Evolutionary conservation across 2,329 filamentous ascomycete genomes (phyloP).

Genomic region (Clonostachys rosea): DNA sequence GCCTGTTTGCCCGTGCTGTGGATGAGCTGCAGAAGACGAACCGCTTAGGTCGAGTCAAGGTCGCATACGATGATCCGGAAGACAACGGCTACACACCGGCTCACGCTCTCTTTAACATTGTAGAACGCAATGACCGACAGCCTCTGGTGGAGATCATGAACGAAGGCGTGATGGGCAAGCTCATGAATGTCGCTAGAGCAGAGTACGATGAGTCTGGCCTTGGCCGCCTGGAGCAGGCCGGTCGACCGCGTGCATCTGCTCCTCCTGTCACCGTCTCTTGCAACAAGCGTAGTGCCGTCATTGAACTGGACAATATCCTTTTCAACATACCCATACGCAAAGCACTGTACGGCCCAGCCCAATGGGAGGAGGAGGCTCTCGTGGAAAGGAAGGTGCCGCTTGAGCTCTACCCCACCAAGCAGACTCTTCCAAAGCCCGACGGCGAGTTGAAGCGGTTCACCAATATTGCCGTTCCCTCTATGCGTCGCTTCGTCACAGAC

Average conservation of each 20-base stretch:
- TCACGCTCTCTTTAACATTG: constrained; percentile 79
- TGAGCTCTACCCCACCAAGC: constrained; percentile 55
- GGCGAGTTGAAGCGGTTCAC: constrained; percentile 82
- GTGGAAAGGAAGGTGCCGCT: constrained; percentile 69
- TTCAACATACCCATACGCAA: constrained; percentile 78
- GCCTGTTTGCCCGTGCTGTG: constrained; percentile 70
- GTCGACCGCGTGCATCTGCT: constrained; percentile 72
- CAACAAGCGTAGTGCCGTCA: constrained; percentile 57
- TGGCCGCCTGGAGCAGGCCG: constrained; percentile 74
- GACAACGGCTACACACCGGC: constrained; percentile 61
- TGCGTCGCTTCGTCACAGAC: constrained; percentile 96
- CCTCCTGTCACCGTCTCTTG: constrained; percentile 81
- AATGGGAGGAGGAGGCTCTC: constrained; percentile 66
- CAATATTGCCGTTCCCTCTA: constrained; percentile 88
- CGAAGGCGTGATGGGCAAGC: constrained; percentile 66
- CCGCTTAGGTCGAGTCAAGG: constrained; percentile 60
- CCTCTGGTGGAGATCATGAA: constrained; percentile 65
- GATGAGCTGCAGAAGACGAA: constrained; percentile 50
- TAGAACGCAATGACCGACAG: constrained; percentile 60
- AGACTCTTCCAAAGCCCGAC: constrained; percentile 72
- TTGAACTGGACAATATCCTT: constrained; percentile 67
- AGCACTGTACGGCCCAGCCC: constrained; percentile 63
- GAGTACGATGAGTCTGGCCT: constrained; percentile 68
- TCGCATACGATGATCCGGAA: constrained; percentile 65
- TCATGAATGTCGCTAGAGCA: constrained; percentile 73